These are phyloP conservation scores for Clonostachys rhizophaga DNA, from an alignment of 2,329 filamentous ascomycete species.

Conservation along the genomic window DNA sequence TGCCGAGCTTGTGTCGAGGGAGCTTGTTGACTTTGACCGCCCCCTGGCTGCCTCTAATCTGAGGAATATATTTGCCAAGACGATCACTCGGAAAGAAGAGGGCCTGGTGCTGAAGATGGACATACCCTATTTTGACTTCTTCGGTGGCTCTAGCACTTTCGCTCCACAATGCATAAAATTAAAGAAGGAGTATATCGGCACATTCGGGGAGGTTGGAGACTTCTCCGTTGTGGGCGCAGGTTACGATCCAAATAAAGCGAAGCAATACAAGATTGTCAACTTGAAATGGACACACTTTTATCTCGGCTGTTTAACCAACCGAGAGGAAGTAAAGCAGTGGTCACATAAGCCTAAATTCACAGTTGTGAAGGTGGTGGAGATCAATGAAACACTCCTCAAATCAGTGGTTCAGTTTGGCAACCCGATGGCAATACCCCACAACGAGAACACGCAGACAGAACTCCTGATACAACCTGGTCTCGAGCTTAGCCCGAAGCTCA, in stretches of 20 bases:
- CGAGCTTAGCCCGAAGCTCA: conserved; percentile 33
- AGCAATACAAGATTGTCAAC: conserved; percentile 43
- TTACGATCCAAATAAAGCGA: conserved; percentile 61
- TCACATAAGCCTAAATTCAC: conserved; percentile 54
- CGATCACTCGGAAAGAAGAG: conserved; percentile 64
- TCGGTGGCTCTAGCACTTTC: conserved; percentile 23
- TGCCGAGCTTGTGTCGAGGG: conserved; percentile 62
- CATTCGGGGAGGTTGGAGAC: conserved; percentile 78
- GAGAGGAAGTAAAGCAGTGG: conserved; percentile 47
- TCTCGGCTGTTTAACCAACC: conserved; percentile 71
- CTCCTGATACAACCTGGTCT: conserved; percentile 41
- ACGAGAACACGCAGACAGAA: conserved; percentile 31
- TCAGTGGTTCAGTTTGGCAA: conserved; percentile 43
- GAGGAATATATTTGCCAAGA: conserved; percentile 60
- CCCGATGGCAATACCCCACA: conserved; percentile 30
- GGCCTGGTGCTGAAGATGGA: conserved; percentile 79
- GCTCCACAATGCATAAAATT: conserved; percentile 67
- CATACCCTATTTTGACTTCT: conserved; percentile 68
- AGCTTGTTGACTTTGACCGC: conserved; percentile 61
- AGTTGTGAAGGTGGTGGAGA: conserved; percentile 59
- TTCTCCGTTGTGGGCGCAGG: conserved; percentile 75
- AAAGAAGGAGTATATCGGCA: conserved; percentile 78
- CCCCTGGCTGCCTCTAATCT: conserved; percentile 47
- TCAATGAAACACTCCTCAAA: conserved; percentile 46
- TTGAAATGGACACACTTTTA: conserved; percentile 77